Evolutionary conservation across 2,329 filamentous ascomycete species (phyloP).

Genomic region (Botrytis pseudocinerea): DNA sequence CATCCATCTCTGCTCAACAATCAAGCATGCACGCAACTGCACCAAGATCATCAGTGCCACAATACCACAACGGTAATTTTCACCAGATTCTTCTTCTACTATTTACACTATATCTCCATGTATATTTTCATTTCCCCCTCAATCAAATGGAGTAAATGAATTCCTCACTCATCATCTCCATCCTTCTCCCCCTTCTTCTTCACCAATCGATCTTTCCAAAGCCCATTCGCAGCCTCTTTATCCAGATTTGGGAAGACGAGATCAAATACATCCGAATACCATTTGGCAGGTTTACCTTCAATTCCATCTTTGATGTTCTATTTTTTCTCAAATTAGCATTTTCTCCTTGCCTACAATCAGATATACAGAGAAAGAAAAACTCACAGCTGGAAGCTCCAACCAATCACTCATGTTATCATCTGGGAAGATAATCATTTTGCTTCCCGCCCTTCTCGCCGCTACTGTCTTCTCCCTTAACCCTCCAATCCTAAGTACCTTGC

Average conservation of each 20-base stretch:
- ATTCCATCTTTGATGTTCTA: constrained; percentile 98
- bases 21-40: not conserved
- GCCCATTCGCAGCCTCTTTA: constrained; percentile 67
- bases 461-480: constrained; percentile 96
- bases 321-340: constrained; percentile 30
- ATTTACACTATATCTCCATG: not conserved
- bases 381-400: constrained; percentile 93
- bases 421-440: constrained; percentile 92
- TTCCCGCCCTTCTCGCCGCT: constrained; percentile 86
- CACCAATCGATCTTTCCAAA: constrained; percentile 46
- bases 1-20: not conserved
- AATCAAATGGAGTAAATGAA: not conserved
- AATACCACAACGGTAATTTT: not conserved
- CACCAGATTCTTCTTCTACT: constrained; percentile 3
- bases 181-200: constrained; percentile 35
- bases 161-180: constrained; percentile 36
- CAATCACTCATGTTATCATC: constrained; percentile 95
- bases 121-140: not conserved
- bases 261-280: constrained; percentile 93
- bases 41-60: not conserved
- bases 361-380: constrained; percentile 42
- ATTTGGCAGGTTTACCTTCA: constrained; percentile 84
- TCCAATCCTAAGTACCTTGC: constrained; percentile 93
- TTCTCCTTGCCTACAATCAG: not conserved
- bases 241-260: constrained; percentile 85